phyloP scores from a whole-genome alignment of 305 asterid genomes.

The Fraxinus ornus region DNA sequence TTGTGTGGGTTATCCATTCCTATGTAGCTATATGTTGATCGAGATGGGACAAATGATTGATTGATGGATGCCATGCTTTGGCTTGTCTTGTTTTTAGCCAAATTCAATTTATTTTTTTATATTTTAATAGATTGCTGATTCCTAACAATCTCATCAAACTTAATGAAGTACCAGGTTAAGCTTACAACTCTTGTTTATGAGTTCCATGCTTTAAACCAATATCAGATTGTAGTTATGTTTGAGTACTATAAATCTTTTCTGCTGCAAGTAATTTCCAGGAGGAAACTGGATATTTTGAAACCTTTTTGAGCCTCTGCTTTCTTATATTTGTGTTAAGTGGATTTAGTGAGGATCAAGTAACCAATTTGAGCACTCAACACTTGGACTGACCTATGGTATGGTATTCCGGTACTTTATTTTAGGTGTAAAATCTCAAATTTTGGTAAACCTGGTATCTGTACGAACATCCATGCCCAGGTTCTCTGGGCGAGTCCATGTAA shows the following conservation, averaged over 20 bases:
- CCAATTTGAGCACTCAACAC: neutral
- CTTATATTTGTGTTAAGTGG: no score
- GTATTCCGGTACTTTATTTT: neutral
- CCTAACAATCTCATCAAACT: neutral
- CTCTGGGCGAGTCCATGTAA: neutral
- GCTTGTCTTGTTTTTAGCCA: neutral
- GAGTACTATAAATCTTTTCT: neutral
- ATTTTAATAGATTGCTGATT: neutral
- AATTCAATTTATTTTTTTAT: neutral
- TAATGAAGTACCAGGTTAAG: neutral
- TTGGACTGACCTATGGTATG: no score
- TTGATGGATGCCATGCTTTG: neutral
- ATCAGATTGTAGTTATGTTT: neutral
- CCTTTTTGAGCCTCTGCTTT: neutral
- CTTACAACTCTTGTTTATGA: neutral
- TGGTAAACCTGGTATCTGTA: neutral
- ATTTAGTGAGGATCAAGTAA: neutral
- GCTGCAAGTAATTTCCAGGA: neutral
- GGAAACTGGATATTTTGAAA: neutral
- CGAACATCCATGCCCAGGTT: neutral
- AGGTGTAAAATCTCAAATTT: neutral
- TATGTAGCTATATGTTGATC: neutral
- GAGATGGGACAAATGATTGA: neutral
- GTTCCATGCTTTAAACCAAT: neutral
- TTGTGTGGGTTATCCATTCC: neutral